These are phyloP conservation scores for Blastomyces gilchristii DNA, from an alignment of 2,329 filamentous ascomycete species.

Conservation along the genomic window DNA sequence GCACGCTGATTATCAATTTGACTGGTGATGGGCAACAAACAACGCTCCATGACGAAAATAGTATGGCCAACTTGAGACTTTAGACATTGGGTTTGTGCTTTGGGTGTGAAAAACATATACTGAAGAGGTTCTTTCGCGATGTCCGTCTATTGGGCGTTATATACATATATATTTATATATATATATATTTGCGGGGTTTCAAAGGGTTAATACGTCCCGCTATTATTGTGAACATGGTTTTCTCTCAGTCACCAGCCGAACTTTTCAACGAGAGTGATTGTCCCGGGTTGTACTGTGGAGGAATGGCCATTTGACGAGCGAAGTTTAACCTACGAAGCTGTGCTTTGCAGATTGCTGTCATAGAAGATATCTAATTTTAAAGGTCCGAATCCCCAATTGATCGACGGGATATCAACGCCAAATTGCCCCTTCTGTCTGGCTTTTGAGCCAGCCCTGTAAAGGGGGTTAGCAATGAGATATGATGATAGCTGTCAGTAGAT, in stretches of 20 bases:
- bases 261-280: constrained; percentile 26
- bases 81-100: constrained; percentile 7
- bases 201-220: constrained; percentile 8
- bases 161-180: too few species aligned
- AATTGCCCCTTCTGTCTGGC: constrained; percentile 23
- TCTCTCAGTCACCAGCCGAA: constrained; percentile 34
- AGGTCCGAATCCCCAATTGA: too few species aligned
- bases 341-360: not conserved
- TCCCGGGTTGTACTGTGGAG: constrained; percentile 19
- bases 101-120: not conserved
- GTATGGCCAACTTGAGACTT: not conserved
- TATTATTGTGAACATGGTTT: constrained; percentile 37
- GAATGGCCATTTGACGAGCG: constrained; percentile 13
- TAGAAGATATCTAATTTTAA: constrained; percentile 18
- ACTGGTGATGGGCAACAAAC: not conserved
- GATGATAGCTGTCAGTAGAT: not conserved
- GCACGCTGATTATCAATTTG: not conserved
- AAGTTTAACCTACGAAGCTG: constrained; percentile 7
- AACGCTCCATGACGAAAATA: not conserved
- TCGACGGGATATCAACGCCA: too few species aligned
- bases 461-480: not conserved
- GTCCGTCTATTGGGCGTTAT: too few species aligned
- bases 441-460: constrained; percentile 38
- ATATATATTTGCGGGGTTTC: too few species aligned
- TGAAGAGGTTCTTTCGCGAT: constrained; percentile 21